phyloP scores from a whole-genome alignment of 306 rosid species.

The Mimosa bimucronata region DNA sequence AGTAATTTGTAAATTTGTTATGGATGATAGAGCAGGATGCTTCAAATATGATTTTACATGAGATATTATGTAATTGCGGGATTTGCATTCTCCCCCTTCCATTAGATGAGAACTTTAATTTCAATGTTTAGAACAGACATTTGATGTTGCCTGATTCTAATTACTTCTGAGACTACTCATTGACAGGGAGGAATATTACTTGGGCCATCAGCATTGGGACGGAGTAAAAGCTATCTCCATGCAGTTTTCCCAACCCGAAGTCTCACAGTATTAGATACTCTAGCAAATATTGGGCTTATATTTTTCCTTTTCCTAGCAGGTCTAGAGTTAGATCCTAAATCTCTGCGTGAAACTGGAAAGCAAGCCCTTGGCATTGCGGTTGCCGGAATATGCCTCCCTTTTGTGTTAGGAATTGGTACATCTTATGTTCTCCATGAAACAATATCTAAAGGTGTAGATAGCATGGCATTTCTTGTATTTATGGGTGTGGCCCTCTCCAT shows the following conservation, averaged over 20 bases:
- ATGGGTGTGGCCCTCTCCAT: constrained; percentile 94
- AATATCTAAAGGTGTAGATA: constrained; percentile 65
- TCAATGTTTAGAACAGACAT: not conserved
- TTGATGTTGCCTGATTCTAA: constrained; percentile 22
- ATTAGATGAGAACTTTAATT: constrained; percentile 16
- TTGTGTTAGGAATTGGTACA: constrained; percentile 78
- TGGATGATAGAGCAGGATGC: constrained; percentile 10
- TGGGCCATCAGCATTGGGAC: constrained; percentile 87
- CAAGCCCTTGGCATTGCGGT: constrained; percentile 68
- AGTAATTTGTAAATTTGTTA: constrained; percentile 5
- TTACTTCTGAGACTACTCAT: not conserved
- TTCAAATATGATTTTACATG: not conserved
- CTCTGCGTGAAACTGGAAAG: constrained; percentile 70
- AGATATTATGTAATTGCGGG: not conserved
- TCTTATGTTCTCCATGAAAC: constrained; percentile 64
- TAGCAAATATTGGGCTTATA: constrained; percentile 85
- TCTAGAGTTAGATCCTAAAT: constrained; percentile 69
- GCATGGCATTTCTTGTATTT: constrained; percentile 68
- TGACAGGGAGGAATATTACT: constrained; percentile 87
- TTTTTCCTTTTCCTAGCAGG: constrained; percentile 85
- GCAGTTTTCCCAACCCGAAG: constrained; percentile 78
- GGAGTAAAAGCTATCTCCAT: constrained; percentile 60
- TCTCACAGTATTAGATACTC: constrained; percentile 78
- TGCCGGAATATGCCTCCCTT: constrained; percentile 83
- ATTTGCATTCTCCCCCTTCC: not conserved